Percentiles rank a stretch among this genome's conserved stretches.
Conservation (phyloP, 176 grass and related monocot genomes). For the Urochloa ruziziensis region DNA sequence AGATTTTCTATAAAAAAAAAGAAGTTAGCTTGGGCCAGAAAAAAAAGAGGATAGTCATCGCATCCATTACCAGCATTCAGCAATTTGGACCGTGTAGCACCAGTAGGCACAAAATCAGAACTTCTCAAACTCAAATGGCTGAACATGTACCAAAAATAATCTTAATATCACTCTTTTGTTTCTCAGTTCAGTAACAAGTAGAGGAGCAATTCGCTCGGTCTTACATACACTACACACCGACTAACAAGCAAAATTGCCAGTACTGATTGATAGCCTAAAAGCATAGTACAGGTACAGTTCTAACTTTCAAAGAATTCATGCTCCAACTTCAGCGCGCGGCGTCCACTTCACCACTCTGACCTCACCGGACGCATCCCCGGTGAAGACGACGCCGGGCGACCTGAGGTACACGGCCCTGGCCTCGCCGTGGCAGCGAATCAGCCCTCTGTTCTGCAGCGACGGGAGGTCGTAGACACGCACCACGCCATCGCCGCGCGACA, state of each 20-base stretch:
- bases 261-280: neutral
- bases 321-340: neutral
- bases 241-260: neutral
- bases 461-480: constrained; percentile 30
- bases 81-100: no score
- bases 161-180: no score
- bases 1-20: neutral
- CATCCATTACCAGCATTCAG: no score
- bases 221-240: neutral
- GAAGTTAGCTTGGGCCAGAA: no score
- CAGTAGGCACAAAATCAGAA: no score
- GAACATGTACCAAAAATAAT: no score
- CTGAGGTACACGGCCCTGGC: neutral
- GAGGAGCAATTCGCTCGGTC: no score
- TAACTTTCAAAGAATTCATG: neutral
- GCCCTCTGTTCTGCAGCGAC: constrained; percentile 5
- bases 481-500: constrained; percentile 4
- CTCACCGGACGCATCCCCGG: constrained; percentile 5
- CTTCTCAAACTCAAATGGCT: no score
- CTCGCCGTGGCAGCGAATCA: neutral
- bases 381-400: neutral
- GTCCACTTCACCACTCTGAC: constrained; percentile 14
- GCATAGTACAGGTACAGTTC: neutral
- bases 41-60: no score
- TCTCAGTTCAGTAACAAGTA: no score